Conservation (phyloP, 78 protist genomes). For the Polysphondylium violaceum region DNA sequence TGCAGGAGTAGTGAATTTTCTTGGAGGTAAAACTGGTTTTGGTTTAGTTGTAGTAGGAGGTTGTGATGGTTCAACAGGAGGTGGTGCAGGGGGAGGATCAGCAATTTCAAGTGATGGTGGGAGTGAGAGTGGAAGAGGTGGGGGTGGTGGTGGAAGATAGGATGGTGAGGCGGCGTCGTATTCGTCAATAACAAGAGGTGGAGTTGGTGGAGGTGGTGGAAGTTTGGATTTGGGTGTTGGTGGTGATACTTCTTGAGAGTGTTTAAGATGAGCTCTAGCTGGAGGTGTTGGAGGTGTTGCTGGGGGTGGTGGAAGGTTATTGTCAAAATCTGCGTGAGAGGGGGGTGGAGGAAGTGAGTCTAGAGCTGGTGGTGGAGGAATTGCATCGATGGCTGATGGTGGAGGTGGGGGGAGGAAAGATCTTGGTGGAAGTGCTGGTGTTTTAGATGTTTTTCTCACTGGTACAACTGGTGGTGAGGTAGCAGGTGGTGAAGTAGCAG, state of each 20-base stretch:
- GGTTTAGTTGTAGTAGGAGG: not conserved
- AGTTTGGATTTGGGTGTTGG: not conserved
- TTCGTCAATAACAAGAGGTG: not conserved
- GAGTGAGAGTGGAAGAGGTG: not conserved
- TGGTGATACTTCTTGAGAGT: not conserved
- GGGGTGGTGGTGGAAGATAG: conserved; percentile 18
- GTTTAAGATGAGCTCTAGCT: not conserved
- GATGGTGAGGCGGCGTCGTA: not conserved
- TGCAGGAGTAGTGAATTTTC: not conserved
- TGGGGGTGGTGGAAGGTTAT: not conserved
- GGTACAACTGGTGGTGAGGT: not conserved
- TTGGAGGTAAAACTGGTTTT: conserved; percentile 18
- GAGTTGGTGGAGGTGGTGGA: conserved; percentile 6
- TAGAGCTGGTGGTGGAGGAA: not conserved
- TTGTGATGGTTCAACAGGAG: not conserved
- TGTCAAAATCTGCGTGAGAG: no score
- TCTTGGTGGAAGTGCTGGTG: not conserved
- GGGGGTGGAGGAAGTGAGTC: not conserved
- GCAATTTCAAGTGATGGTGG: not conserved
- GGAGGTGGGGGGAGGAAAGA: not conserved
- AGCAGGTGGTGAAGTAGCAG: not conserved
- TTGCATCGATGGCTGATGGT: not conserved
- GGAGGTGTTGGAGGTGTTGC: conserved; percentile 25
- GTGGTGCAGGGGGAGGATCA: conserved; percentile 23
- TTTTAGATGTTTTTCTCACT: not conserved